phyloP scores from a whole-genome alignment of 257 asterid species.

The Capsicum chinense region DNA sequence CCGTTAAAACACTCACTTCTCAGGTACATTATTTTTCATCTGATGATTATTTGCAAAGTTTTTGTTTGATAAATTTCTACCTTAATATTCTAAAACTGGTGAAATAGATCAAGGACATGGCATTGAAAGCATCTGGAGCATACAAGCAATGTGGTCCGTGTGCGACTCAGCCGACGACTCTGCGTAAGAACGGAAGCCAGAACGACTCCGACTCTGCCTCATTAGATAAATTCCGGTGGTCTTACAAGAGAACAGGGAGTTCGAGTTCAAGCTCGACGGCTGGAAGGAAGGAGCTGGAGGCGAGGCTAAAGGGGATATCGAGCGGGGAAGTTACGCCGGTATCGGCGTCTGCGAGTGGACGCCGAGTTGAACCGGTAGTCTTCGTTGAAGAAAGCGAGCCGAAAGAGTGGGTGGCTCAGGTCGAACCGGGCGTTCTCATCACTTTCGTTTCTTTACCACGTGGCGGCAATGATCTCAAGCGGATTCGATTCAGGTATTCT shows the following conservation, averaged over 20 bases:
- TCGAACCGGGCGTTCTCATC: slow-evolving; percentile 94
- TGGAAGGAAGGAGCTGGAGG: slow-evolving; percentile 90
- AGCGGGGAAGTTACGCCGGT: slow-evolving; percentile 88
- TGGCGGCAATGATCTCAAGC: slow-evolving; percentile 94
- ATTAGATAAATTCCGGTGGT: slow-evolving; percentile 78
- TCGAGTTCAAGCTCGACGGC: slow-evolving; percentile 66
- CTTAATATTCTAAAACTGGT: not conserved
- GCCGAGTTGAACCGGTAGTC: slow-evolving; percentile 81
- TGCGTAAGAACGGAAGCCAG: slow-evolving; percentile 44
- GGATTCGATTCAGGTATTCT: slow-evolving; percentile 89
- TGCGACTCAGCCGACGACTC: slow-evolving; percentile 52
- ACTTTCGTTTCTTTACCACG: slow-evolving; percentile 90
- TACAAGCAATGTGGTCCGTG: slow-evolving; percentile 83
- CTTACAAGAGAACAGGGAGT: slow-evolving; percentile 87
- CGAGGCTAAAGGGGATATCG: slow-evolving; percentile 86
- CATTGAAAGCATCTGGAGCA: slow-evolving; percentile 95
- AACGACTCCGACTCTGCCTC: slow-evolving; percentile 52
- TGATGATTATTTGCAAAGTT: not conserved
- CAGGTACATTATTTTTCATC: slow-evolving; percentile 53
- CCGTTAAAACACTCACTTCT: slow-evolving; percentile 66
- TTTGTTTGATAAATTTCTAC: no score
- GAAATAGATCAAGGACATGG: slow-evolving; percentile 87
- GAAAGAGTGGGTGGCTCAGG: slow-evolving; percentile 99
- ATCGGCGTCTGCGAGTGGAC: slow-evolving; percentile 84
- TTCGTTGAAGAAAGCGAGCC: slow-evolving; percentile 93